These are phyloP conservation scores for Bacidia rubella DNA, from an alignment of 495 filamentous ascomycete genomes.

Conservation along the genomic window DNA sequence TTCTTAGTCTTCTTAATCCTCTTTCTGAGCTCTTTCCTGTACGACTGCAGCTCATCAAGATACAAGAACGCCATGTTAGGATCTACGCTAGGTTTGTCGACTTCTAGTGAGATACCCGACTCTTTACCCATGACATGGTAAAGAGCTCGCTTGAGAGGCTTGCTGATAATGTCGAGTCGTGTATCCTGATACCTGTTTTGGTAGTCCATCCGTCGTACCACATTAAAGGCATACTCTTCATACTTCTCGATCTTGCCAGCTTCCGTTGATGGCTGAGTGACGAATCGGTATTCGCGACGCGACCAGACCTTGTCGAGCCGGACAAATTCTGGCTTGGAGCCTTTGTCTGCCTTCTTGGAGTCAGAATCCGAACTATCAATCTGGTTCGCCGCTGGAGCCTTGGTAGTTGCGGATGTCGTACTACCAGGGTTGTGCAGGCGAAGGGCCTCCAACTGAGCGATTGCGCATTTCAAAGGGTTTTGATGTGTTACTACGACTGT, in stretches of 20 bases:
- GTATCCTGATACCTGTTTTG: constrained; percentile 74
- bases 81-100: constrained; percentile 66
- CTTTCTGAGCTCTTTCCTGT: constrained; percentile 53
- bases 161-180: constrained; percentile 77
- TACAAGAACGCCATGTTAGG: constrained; percentile 86
- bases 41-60: constrained; percentile 57
- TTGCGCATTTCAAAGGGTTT: not conserved
- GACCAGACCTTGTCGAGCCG: constrained; percentile 80
- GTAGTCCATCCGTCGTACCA: constrained; percentile 75
- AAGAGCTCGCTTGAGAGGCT: constrained; percentile 58
- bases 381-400: not conserved
- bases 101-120: constrained; percentile 67
- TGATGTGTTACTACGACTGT: not conserved
- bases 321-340: constrained; percentile 64
- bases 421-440: not conserved
- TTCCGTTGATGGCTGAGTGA: constrained; percentile 67
- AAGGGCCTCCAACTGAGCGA: not conserved
- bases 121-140: constrained; percentile 66
- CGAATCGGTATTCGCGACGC: constrained; percentile 67
- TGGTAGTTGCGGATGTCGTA: not conserved
- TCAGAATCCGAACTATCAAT: not conserved
- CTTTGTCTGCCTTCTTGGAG: constrained; percentile 27
- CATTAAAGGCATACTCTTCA: constrained; percentile 76
- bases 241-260: constrained; percentile 60
- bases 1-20: constrained; percentile 42